Conservation (phyloP, 2,329 filamentous ascomycete species). For the Hypoxylon sp. region DNA sequence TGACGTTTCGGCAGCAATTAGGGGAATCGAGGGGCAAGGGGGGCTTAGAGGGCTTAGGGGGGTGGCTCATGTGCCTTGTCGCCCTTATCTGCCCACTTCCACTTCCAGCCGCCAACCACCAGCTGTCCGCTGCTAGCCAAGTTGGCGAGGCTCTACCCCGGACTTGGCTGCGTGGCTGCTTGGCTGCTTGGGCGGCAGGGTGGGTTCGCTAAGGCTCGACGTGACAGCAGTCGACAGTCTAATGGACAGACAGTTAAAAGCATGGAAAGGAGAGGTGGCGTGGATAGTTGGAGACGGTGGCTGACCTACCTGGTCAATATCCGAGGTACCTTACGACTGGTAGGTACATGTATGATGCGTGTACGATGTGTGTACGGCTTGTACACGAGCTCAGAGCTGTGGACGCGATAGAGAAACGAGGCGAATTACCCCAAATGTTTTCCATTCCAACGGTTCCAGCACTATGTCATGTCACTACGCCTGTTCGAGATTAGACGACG, state of each 20-base stretch:
- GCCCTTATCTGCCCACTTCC: neutral
- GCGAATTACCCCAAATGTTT: neutral
- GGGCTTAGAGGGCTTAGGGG: neutral
- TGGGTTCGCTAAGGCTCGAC: neutral
- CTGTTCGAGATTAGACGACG: neutral
- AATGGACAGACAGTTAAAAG: no score
- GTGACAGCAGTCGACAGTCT: neutral
- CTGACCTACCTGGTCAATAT: neutral
- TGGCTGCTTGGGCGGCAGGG: no score
- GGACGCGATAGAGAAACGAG: no score
- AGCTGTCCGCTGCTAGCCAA: no score
- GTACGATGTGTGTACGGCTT: no score
- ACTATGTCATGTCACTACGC: neutral
- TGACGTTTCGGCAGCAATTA: neutral
- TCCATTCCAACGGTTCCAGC: neutral
- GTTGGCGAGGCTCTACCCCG: neutral
- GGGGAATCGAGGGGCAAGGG: neutral
- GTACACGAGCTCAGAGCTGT: no score
- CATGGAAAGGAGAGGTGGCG: neutral
- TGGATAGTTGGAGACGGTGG: neutral
- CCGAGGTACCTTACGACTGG: no score
- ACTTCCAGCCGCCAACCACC: neutral
- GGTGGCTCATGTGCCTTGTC: no score
- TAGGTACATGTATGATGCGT: no score
- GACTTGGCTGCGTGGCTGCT: no score